A percentile compares a stretch with the other conserved stretches of the same genome.
phyloP scores from a whole-genome alignment of 257 asterid species.

The Anisodus tanguticus region DNA sequence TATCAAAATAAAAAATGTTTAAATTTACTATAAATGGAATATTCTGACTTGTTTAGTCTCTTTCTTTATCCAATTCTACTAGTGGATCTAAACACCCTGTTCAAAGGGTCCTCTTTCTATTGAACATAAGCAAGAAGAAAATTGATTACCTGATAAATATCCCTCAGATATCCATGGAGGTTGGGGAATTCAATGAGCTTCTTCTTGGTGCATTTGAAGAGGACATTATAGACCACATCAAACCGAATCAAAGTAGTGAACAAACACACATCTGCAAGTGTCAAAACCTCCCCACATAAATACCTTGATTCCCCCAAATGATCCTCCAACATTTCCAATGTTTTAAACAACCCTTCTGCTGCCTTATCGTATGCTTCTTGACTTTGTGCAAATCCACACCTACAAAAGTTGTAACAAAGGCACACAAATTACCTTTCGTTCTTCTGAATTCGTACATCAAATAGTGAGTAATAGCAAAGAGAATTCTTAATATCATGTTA shows the following conservation, averaged over 20 bases:
- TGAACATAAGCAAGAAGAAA: neutral
- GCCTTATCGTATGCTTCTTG: slow-evolving; percentile 85
- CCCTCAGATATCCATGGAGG: slow-evolving; percentile 77
- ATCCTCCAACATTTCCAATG: slow-evolving; percentile 70
- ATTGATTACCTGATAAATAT: slow-evolving; percentile 79
- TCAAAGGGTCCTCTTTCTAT: neutral
- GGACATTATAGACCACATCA: slow-evolving; percentile 79
- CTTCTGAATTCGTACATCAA: neutral
- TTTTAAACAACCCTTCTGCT: slow-evolving; percentile 59
- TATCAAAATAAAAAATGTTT: no score
- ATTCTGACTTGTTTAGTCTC: neutral
- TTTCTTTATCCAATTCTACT: neutral
- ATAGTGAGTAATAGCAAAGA: neutral
- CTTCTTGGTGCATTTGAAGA: slow-evolving; percentile 96
- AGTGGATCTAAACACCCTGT: neutral
- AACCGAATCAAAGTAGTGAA: slow-evolving; percentile 90
- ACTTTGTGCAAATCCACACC: slow-evolving; percentile 98
- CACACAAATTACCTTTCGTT: neutral
- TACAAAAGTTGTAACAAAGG: slow-evolving; percentile 31
- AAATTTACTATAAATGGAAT: neutral
- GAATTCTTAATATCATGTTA: neutral
- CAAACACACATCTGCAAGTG: slow-evolving; percentile 90
- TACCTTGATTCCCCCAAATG: slow-evolving; percentile 66
- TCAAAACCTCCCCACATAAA: slow-evolving; percentile 75
- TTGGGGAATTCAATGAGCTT: slow-evolving; percentile 73